Conservation (phyloP, 495 filamentous ascomycete genomes). For the Penicillium silybi region DNA sequence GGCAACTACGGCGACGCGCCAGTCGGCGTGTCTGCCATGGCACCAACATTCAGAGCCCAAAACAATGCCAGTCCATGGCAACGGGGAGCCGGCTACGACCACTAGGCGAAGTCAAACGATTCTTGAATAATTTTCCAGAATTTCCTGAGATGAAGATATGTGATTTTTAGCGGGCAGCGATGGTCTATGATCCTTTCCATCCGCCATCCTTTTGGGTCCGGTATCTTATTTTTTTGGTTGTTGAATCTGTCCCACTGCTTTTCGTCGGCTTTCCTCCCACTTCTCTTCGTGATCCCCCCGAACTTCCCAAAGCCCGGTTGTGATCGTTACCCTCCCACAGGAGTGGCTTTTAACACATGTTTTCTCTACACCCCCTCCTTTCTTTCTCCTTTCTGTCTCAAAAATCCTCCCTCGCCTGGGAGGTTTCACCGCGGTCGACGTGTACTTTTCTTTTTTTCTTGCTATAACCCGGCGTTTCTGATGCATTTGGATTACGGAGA, state of each 20-base stretch:
- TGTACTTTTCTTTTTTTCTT: conserved; percentile 28
- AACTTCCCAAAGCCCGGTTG: too few species aligned
- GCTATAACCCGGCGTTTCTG: conserved; percentile 27
- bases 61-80: conserved; percentile 64
- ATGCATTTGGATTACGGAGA: conserved; percentile 36
- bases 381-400: conserved; percentile 9
- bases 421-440: conserved; percentile 1
- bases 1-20: conserved; percentile 33
- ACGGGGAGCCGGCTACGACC: conserved; percentile 62
- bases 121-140: conserved; percentile 15
- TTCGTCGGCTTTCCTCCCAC: conserved; percentile 5
- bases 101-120: conserved; percentile 36
- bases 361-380: conserved; percentile 8
- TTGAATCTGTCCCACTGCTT: conserved; percentile 8
- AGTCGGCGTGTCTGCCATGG: conserved; percentile 24
- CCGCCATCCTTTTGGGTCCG: conserved; percentile 15
- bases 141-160: conserved; percentile 44
- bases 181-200: conserved; percentile 28
- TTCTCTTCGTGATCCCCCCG: conserved; percentile 7
- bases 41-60: conserved; percentile 41
- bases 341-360: not conserved
- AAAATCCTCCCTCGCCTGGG: conserved; percentile 12
- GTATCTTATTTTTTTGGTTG: conserved; percentile 14
- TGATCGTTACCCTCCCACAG: not conserved
- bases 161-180: conserved; percentile 35